Evolutionary conservation across 2,329 filamentous ascomycete genomes (phyloP), one percentile per base, ranked within the genome.

Genomic region (Penicillium sp.): DNA sequence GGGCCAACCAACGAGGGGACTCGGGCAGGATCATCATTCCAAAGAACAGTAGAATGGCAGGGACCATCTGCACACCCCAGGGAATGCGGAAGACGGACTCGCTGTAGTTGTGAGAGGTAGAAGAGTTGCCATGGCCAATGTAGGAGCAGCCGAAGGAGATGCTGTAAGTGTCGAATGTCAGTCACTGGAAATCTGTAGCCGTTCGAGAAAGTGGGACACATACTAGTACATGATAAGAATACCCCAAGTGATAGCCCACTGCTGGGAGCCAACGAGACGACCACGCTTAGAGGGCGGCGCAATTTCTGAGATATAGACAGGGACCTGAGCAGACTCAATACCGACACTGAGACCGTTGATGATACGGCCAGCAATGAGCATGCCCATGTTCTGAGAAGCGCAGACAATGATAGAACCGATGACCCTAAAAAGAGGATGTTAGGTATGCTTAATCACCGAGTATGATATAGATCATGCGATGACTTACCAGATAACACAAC

Each of bases 241-340:
- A 59, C 84, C 86, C 81, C 81, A 89, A 60, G 88, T 89, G 57
- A 92, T 91, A 24, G 87, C 86, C 79, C 87, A 88, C 70, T 92
- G 89, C 71, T 91, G 88, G 44, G 85, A 82, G 49, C 87, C 86
- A 27, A 92, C 87, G 34, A 92, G 79, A 39, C 86, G 81, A 16
- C 82, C 82, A 61, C 82, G 77, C 64, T 79, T 81, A 32, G 75
- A 76, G 0, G 81, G 81, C 22, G 80, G 81, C 6, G 82, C 85
- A 16, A 91, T 49, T 69, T 91, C 88, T 54, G 86, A 81, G 63
- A 89, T 84, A 70, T 90, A 91, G 18, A 90, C 84, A 0, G 87
- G 87, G 1, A 89, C 87, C 63, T 89, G 78, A 6, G 87, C 85
- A 22, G 86, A 89, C 58, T 85, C 85, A 58, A 91, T 90, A 55